Conservation (phyloP, 2,329 filamentous ascomycete species). For the Exophiala bonariae region DNA sequence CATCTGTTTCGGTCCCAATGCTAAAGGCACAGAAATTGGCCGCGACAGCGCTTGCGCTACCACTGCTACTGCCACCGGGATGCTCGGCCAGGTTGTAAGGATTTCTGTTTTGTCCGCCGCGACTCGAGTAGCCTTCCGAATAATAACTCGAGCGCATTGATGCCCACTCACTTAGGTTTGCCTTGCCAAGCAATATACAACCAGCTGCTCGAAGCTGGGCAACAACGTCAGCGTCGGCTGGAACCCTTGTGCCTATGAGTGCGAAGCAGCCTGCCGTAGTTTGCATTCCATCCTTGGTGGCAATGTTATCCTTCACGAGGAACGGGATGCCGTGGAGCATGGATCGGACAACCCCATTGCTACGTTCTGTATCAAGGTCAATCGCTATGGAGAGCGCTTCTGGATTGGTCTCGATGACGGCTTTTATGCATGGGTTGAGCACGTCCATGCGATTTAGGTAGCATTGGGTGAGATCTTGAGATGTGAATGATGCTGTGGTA, state of each 20-base stretch:
- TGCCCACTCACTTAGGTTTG: conserved; percentile 72
- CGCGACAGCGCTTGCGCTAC: conserved; percentile 64
- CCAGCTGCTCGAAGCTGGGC: conserved; percentile 62
- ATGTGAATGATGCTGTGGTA: conserved; percentile 55
- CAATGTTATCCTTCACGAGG: conserved; percentile 73
- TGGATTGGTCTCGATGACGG: conserved; percentile 65
- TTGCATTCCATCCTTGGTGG: conserved; percentile 67
- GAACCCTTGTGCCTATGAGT: conserved; percentile 64
- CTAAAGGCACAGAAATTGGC: conserved; percentile 64
- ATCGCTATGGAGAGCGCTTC: conserved; percentile 64
- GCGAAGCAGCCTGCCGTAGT: conserved; percentile 72
- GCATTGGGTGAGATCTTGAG: conserved; percentile 60
- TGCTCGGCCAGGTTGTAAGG: conserved; percentile 69
- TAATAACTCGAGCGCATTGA: conserved; percentile 58
- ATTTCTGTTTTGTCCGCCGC: conserved; percentile 64
- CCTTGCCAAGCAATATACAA: conserved; percentile 70
- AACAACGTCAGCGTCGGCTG: conserved; percentile 68
- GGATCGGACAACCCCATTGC: conserved; percentile 57
- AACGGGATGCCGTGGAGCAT: conserved; percentile 75
- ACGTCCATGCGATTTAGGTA: conserved; percentile 63
- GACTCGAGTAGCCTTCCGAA: conserved; percentile 65
- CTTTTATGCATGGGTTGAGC: conserved; percentile 63
- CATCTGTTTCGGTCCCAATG: conserved; percentile 71
- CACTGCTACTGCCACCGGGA: conserved; percentile 69
- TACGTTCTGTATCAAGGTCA: conserved; percentile 61